phyloP scores from a whole-genome alignment of 768 basidiomycete species.

The Ramaria sp. region DNA sequence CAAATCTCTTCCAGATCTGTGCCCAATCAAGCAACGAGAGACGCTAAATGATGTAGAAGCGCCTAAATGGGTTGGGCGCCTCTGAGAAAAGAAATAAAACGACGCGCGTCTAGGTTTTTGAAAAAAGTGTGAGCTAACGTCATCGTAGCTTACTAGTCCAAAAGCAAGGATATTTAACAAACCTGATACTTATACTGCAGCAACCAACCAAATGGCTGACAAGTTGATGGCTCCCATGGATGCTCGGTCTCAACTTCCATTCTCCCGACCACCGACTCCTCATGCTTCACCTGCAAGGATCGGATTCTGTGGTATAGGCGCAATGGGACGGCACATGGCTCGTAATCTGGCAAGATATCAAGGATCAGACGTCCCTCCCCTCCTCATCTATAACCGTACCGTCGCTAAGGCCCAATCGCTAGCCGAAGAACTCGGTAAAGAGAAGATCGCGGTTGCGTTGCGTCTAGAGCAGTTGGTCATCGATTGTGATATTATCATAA shows the following conservation, averaged over 20 bases:
- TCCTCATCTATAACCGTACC: conserved; percentile 74
- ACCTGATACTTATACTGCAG: not conserved
- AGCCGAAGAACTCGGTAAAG: conserved; percentile 41
- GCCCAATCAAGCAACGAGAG: too few species aligned
- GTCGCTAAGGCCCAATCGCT: conserved; percentile 48
- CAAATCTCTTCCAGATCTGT: too few species aligned
- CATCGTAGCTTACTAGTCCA: too few species aligned
- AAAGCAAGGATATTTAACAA: too few species aligned
- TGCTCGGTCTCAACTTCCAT: conserved; percentile 27
- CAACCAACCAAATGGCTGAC: not conserved
- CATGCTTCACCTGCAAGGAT: conserved; percentile 25
- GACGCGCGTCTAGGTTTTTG: too few species aligned
- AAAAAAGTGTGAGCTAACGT: too few species aligned
- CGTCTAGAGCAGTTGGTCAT: conserved; percentile 46
- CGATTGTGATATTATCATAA: conserved; percentile 68
- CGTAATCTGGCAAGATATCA: conserved; percentile 60
- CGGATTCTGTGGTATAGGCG: conserved; percentile 34
- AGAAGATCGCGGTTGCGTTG: conserved; percentile 44
- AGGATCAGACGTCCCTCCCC: conserved; percentile 33
- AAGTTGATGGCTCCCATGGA: not conserved
- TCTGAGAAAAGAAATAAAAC: too few species aligned
- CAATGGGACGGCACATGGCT: conserved; percentile 43
- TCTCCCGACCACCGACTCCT: conserved; percentile 52
- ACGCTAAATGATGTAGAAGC: too few species aligned
- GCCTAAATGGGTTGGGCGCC: too few species aligned